These are phyloP conservation scores for Vitis hybrid DNA, from an alignment of 177 flowering plant species.

Conservation along the genomic window DNA sequence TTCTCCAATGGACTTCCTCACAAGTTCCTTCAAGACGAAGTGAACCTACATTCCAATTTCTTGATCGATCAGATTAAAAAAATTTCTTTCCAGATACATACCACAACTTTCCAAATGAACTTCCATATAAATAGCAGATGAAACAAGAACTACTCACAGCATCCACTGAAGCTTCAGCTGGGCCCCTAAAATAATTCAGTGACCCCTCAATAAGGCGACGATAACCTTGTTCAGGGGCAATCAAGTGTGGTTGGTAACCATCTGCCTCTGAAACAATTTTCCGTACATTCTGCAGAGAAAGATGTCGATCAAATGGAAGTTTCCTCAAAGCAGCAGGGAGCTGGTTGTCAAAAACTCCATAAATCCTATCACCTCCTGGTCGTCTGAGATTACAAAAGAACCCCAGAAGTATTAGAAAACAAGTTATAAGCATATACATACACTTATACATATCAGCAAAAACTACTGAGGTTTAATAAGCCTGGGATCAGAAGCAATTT, in stretches of 20 bases:
- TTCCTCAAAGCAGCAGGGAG: conserved; percentile 61
- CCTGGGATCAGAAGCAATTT: too few relatives aligned
- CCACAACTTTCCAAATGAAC: neutral
- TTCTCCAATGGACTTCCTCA: conserved; percentile 52
- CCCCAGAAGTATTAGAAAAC: neutral
- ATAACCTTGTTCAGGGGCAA: conserved; percentile 67
- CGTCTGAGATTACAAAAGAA: conserved; percentile 29
- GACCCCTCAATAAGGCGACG: conserved; percentile 53
- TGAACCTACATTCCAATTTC: conserved; percentile 40
- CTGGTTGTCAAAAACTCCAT: conserved; percentile 59
- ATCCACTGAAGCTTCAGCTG: conserved; percentile 64
- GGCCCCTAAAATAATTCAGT: conserved; percentile 50
- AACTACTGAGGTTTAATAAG: too few relatives aligned
- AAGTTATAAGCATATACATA: too few relatives aligned
- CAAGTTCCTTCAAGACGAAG: conserved; percentile 55
- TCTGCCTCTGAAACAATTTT: conserved; percentile 55
- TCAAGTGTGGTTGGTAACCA: conserved; percentile 62
- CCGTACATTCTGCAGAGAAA: conserved; percentile 47
- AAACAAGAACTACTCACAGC: conserved; percentile 35
- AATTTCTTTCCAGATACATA: neutral
- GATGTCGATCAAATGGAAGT: conserved; percentile 60
- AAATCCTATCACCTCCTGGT: conserved; percentile 60
- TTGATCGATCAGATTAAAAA: neutral
- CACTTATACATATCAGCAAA: too few relatives aligned
- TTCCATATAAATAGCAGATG: neutral